phyloP scores from a whole-genome alignment of 1,139 yeast species.

The Diutina mesorugosa region DNA sequence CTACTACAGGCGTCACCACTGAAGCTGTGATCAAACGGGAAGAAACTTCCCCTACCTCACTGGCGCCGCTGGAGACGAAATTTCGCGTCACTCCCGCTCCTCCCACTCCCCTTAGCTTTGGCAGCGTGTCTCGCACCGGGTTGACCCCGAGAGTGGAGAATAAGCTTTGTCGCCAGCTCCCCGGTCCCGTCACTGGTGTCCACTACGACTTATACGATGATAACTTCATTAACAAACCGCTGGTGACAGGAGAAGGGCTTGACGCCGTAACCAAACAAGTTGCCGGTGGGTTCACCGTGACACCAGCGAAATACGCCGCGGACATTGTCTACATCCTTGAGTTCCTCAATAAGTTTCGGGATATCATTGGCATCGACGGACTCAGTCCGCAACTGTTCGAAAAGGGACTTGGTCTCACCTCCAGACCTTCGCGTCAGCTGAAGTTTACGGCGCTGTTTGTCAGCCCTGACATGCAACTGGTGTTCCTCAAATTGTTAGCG shows the following conservation, averaged over 20 bases:
- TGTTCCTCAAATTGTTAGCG: neutral
- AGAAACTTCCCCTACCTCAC: neutral
- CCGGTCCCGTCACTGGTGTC: conserved; percentile 27
- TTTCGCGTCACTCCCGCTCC: neutral
- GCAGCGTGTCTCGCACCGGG: neutral
- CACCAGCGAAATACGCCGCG: conserved; percentile 4
- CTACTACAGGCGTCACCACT: neutral
- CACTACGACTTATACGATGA: conserved; percentile 28
- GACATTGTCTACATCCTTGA: conserved; percentile 7
- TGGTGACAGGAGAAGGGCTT: conserved; percentile 7
- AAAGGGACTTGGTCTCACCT: conserved; percentile 5
- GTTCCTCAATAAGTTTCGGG: conserved; percentile 6
- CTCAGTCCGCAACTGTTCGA: conserved; percentile 8
- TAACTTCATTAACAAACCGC: conserved; percentile 12
- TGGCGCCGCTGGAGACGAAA: neutral
- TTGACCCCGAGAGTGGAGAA: conserved; percentile 6
- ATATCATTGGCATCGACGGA: conserved; percentile 4
- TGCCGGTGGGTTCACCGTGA: conserved; percentile 6
- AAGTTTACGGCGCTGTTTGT: neutral
- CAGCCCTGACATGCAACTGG: neutral
- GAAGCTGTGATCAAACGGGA: neutral
- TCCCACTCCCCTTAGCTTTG: neutral
- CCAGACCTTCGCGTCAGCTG: neutral
- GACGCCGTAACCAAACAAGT: conserved; percentile 10
- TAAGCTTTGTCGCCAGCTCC: conserved; percentile 22